Base-by-base conservation (phyloP, 352 stramenopile genomes). In the Phytophthora chlamydospora region DNA sequence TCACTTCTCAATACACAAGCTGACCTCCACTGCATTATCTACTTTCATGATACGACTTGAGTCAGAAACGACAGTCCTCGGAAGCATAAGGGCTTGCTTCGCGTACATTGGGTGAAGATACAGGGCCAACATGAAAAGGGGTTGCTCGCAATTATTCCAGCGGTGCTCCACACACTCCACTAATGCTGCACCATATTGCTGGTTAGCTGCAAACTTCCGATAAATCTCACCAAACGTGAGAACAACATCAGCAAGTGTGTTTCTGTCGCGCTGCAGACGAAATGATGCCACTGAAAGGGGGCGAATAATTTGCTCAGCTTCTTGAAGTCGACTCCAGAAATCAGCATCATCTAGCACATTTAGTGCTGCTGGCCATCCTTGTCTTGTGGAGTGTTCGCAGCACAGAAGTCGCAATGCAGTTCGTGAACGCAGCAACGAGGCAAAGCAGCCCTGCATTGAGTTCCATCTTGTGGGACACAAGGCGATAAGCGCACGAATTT, bases 381-480 rank as follows among this genome's bases (percentile, higher is more conserved):
- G 13, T 10, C 24, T 39, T 57, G 4, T 57, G 14, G 6, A 38
- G 38, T 10, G 39, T 27, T 13, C 21, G 21, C 21, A 24, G 21
- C 21, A 24, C 4, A 46, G 8, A 6, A 32, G 6, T 31, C 12
- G 6, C n/a, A 46, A 14, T 10, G 40, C 14, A 16, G 38, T 47
- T 14, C 24, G 32, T 14, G 40, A 21, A 10, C 38, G 39, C 8
- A 57, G 51, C 2, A 51, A 31, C 13, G 40, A 44, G 27, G 19
- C 40, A 50, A 44, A 49, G 24, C 29, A 51, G 8, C 11, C 42
- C 14, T 51, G 51, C 32, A 59, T 59, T 33, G 36, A 49, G 14
- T 51, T 59, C 19, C 40, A 59, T 10, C 51, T 7, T n/a, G 51
- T 59, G 8, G 41, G 29, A 29, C 41, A 50, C 5, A 49, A 27